Evolutionary conservation across 257 asterid species (phyloP), one percentile per base, ranked within the genome.

Genomic region (Solanum piurae): DNA sequence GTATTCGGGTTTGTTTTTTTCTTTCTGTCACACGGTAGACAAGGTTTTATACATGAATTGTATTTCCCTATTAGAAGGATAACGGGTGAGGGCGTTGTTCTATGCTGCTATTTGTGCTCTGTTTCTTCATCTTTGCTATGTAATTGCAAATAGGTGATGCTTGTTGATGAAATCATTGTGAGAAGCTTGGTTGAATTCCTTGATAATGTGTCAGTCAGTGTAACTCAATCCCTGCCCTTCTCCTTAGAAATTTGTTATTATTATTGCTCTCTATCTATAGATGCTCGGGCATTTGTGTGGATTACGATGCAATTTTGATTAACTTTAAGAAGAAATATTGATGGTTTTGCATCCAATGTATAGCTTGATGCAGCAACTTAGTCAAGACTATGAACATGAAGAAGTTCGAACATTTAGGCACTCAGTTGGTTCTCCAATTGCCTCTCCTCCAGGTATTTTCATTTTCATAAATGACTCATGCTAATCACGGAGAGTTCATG

Each of bases 331-430:
- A 49, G 69, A 49, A 31, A 49, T 33, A 29, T 82, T 82, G 71
- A 82, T 21, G 12, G 20, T 52, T 82, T 49, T 31, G 86, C 44
- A 20, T 82, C 42, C 71, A 49, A 18, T 31, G 46, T 79, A 36
- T 92, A 97, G 99, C 92, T 90, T 97, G 89, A 91, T 97, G 94
- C 98, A 91, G 91, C 99, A 96, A 88, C 89, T 96, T 91, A 91
- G 91, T 92, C 99, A 94, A 94, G 99, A 97, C 46, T 94, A 90
- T 89, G 99, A 95, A 84, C 94, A 85, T 84, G 99, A 97, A 25
- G 99, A 95, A 62, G 89, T 90, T 89, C 96, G 95, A 83, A 87
- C 89, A 62, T 88, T 97, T 83, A 91, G 86, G 46, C 95, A 92
- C 89, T 94, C 91, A 89, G 94, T 95, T 86, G 98, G 98, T 87